Percentiles rank a stretch among this genome's conserved stretches.
Conservation (phyloP, 129 eudicot genomes). For the Chrysanthemum seticuspe region DNA sequence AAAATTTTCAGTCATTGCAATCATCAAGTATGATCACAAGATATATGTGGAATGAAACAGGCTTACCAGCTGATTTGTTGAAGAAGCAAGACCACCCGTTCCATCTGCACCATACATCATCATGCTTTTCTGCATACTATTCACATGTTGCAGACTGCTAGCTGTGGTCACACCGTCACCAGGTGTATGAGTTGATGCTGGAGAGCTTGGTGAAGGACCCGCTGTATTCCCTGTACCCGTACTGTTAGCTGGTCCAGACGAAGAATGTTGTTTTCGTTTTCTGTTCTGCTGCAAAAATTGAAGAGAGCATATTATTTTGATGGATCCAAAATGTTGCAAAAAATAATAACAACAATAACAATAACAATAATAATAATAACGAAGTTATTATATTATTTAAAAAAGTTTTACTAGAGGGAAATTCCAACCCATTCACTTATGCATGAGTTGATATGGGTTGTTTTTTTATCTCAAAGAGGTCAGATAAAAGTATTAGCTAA, state of each 20-base stretch:
- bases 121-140: conserved; percentile 72
- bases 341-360: neutral
- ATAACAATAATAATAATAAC: neutral
- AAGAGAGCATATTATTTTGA: conserved; percentile 10
- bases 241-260: conserved; percentile 97
- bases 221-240: conserved; percentile 97
- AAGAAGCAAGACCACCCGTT: conserved; percentile 78
- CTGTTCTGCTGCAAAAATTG: conserved; percentile 53
- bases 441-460: no score
- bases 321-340: neutral
- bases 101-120: conserved; percentile 90
- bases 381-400: neutral
- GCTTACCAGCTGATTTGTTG: conserved; percentile 86
- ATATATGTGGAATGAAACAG: conserved; percentile 3
- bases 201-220: conserved; percentile 93
- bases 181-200: conserved; percentile 91
- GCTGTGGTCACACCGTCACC: conserved; percentile 84
- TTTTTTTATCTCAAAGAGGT: no score
- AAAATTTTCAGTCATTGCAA: neutral
- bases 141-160: conserved; percentile 80
- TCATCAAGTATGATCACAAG: conserved; percentile 8
- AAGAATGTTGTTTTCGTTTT: conserved; percentile 93
- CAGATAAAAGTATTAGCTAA: no score
- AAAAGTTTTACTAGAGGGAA: neutral
- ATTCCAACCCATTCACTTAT: no score